Base-by-base conservation (phyloP, 768 basidiomycete genomes). In the Nidula microcarpa region DNA sequence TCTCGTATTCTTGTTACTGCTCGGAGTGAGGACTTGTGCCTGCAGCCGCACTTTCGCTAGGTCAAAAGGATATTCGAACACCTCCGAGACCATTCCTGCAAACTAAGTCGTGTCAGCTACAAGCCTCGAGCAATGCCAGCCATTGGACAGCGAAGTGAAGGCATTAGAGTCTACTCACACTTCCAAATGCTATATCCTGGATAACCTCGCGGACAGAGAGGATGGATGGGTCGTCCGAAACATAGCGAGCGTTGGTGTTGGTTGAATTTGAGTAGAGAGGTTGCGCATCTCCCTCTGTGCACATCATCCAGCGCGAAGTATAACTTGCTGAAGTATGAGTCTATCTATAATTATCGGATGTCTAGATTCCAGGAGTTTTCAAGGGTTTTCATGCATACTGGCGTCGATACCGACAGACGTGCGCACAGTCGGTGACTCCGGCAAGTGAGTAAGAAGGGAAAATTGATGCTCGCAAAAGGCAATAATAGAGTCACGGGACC, bases 31-130 rank as follows among this genome's bases (percentile, higher is more conserved):
- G 10, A 95, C 86, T 63, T 98, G 96, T 1, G 91, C 82, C 68
- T 98, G 96, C 43, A 98, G 78, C 47, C 95, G 82, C 54, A 97
- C 95, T 73, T 97, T 98, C 52, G 93, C 89, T 35, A 98, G 81
- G 69, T 98, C 95, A 62, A 96, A 94, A 0, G 96, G 96, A 65
- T 97, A 93, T 72, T 96, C 94, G 57, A 97, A 86, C 13, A 94
- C 74, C 59, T 79, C 77, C 8, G 94, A 87, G 7, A 81, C 75
- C 76, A 96, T 93, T 23, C 95, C 95, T 52, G 94, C 91, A 13
- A 44, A 47, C 41, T 33, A 50, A 36, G 41, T 17, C 14, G 18
- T 30, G 30, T 14, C 41, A 49, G 41, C n/a, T n/a, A n/a, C n/a
- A n/a, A n/a, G n/a, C n/a, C n/a, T n/a, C n/a, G n/a, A n/a, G n/a